Conservation (phyloP, 768 basidiomycete species). For the Melanogaster broomeanus region DNA sequence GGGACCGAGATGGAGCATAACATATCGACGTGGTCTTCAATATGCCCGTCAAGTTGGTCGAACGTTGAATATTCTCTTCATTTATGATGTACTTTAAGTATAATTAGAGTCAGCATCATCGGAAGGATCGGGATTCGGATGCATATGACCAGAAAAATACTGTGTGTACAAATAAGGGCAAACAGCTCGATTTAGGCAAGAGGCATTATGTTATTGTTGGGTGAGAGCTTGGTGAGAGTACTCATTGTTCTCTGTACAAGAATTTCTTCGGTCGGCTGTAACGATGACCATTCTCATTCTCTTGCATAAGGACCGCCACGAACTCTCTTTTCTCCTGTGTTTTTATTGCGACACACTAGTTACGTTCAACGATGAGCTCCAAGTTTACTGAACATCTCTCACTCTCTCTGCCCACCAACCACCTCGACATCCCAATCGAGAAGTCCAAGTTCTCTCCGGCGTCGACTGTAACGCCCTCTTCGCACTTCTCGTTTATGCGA, state of each 20-base stretch:
- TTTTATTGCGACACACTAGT: not conserved
- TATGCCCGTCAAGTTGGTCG: no score
- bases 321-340: conserved; percentile 10
- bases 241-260: conserved; percentile 19
- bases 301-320: conserved; percentile 8
- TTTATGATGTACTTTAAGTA: no score
- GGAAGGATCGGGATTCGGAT: not conserved
- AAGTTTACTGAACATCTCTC: conserved; percentile 35
- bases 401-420: conserved; percentile 11
- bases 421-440: conserved; percentile 23
- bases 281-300: conserved; percentile 1
- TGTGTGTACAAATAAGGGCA: not conserved
- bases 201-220: no score
- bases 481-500: conserved; percentile 27
- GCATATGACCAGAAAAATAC: no score
- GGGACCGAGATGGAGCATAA: no score
- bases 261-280: conserved; percentile 2
- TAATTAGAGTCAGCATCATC: no score
- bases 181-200: no score
- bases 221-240: conserved; percentile 2
- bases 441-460: conserved; percentile 46
- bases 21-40: no score
- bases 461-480: conserved; percentile 35
- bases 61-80: no score
- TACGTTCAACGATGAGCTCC: conserved; percentile 22